Evolutionary conservation across 352 stramenopile species (phyloP), one percentile per base, ranked within the genome.

Genomic region (Globisporangium paroecandrum): DNA sequence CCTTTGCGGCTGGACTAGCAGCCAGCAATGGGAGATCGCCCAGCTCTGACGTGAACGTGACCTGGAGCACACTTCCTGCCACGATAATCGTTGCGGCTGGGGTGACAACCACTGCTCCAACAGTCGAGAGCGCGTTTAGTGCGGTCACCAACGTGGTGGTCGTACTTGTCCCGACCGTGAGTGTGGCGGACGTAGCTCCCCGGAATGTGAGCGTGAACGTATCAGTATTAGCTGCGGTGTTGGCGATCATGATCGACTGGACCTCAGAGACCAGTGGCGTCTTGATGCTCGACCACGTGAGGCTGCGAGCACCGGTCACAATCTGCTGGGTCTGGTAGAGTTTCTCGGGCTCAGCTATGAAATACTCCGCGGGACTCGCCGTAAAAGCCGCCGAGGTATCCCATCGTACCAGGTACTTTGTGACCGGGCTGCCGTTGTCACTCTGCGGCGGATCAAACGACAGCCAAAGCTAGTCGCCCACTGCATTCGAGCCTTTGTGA

Each of bases 401-500:
- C 86, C 86, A 94, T 0, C 77, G 75, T 4, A 92, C 79, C 22
- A 77, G 70, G 54, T 91, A 91, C 51, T 83, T 88, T 3, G 74
- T 79, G 47, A 92, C 88, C 2, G 83, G 82, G 63, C 71, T 85
- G 25, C 86, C 86, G 49, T 87, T 87, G 69, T 94, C 82, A 0
- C 70, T 83, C 63, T 62, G 58, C 1, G 86, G 83, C 15, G 83
- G 81, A 34, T 92, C 79, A 41, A 90, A 94, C 1, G 83, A 94
- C 1, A 94, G 62, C 84, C 84, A 93, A 10, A 94, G 72, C 65
- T 89, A 83, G 41, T 90, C 74, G 0, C 84, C 86, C 0, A 90
- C 81, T 3, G 84, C 84, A 32, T 89, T 89, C 0, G 86, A 91
- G 3, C 87, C 87, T 58, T 91, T 92, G 0, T 56, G 63, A 1